Percentiles rank a stretch among this genome's conserved stretches.
Evolutionary conservation across 2,329 filamentous ascomycete genomes (phyloP).

Genomic region (Talaromyces sp.): DNA sequence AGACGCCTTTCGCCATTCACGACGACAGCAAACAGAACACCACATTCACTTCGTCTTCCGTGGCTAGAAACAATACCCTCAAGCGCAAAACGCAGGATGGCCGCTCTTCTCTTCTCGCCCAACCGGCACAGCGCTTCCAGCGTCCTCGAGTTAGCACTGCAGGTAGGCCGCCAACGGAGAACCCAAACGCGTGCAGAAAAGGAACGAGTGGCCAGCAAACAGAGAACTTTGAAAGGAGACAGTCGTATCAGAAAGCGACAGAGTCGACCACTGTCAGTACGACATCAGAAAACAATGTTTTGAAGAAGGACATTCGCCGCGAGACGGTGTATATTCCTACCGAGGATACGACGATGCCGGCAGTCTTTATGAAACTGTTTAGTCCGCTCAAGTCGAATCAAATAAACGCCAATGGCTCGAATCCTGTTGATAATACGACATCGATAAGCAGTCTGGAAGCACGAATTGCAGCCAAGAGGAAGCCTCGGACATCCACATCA

Average conservation of each 20-base stretch:
- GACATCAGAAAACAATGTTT: slow-evolving; percentile 12
- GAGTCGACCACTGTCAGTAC: slow-evolving; percentile 3
- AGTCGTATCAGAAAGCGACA: slow-evolving; percentile 14
- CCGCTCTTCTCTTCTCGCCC: slow-evolving; percentile 34
- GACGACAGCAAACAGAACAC: slow-evolving; percentile 26
- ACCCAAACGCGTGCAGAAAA: slow-evolving; percentile 9
- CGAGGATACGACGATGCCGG: slow-evolving; percentile 39
- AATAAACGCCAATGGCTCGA: neutral
- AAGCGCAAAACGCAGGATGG: slow-evolving; percentile 16
- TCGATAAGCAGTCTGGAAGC: slow-evolving; percentile 27
- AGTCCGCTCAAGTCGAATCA: slow-evolving; percentile 33
- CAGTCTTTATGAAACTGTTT: slow-evolving; percentile 41
- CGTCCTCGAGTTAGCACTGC: slow-evolving; percentile 27
- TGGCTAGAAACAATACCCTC: slow-evolving; percentile 7
- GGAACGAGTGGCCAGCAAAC: neutral
- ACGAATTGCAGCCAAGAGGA: slow-evolving; percentile 29
- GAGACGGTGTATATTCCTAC: slow-evolving; percentile 40
- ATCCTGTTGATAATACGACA: slow-evolving; percentile 15
- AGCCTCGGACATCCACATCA: slow-evolving; percentile 20
- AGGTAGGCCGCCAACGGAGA: slow-evolving; percentile 16
- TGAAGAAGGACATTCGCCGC: slow-evolving; percentile 31
- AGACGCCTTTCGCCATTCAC: slow-evolving; percentile 33
- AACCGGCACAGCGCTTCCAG: slow-evolving; percentile 37
- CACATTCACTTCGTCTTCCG: slow-evolving; percentile 1
- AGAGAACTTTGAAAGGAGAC: slow-evolving; percentile 7